phyloP scores from a whole-genome alignment of 2,329 filamentous ascomycete species.

The Sarocladium brachiariae region DNA sequence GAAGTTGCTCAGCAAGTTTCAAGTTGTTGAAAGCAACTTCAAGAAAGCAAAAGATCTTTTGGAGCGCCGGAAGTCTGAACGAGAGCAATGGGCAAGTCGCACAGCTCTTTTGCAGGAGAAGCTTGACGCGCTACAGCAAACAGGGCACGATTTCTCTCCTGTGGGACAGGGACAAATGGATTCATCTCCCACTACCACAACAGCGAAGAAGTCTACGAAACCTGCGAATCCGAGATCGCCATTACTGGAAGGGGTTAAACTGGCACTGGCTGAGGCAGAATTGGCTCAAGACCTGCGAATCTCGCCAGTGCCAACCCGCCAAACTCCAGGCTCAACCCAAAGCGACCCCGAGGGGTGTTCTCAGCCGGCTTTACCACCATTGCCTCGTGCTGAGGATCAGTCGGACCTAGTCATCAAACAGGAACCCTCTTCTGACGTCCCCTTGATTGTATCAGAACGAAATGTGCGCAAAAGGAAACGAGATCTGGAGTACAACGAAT shows the following conservation, averaged over 20 bases:
- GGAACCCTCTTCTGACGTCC: constrained; percentile 48
- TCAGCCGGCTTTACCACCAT: constrained; percentile 18
- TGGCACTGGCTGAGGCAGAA: background rate
- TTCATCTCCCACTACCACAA: background rate
- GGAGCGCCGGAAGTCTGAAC: constrained; percentile 33
- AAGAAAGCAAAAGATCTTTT: constrained; percentile 33
- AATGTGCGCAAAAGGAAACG: constrained; percentile 41
- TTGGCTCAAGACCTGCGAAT: background rate
- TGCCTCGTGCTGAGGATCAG: constrained; percentile 12
- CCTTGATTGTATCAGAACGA: constrained; percentile 44
- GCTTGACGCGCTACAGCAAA: constrained; percentile 23
- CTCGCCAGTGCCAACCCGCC: background rate
- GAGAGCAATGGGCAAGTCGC: constrained; percentile 39
- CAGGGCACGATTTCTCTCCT: constrained; percentile 9
- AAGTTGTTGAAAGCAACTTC: constrained; percentile 33
- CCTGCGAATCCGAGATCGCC: background rate
- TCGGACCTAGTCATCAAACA: constrained; percentile 30
- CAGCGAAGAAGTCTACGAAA: background rate
- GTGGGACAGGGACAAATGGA: too few species aligned
- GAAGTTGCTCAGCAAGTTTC: constrained; percentile 33
- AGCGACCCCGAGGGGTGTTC: constrained; percentile 10
- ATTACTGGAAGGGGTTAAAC: too few species aligned
- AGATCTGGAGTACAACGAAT: constrained; percentile 17
- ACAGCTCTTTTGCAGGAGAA: constrained; percentile 19
- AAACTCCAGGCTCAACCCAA: constrained; percentile 8